Percentiles rank a stretch among this genome's conserved stretches.
These are phyloP conservation scores for Mycena leptocephala DNA, from an alignment of 768 basidiomycete genomes.

Conservation along the genomic window DNA sequence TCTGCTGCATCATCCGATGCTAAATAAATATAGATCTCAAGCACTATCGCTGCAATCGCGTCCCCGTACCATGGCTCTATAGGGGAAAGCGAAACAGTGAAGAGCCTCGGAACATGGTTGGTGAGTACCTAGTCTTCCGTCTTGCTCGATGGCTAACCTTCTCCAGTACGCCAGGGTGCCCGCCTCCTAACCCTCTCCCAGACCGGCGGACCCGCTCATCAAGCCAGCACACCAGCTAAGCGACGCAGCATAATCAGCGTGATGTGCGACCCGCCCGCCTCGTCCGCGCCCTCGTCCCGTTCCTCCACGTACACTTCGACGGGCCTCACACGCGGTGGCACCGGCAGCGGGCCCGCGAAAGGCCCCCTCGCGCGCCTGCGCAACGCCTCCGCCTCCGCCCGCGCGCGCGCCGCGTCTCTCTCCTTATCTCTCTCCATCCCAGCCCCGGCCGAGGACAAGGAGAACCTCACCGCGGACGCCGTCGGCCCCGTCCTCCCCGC, in stretches of 20 bases:
- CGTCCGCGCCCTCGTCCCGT: background rate
- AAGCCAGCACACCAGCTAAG: background rate
- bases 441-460: no score
- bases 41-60: slow-evolving; percentile 34
- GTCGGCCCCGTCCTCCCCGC: background rate
- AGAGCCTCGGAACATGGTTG: background rate
- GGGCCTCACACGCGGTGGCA: background rate
- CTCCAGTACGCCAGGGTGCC: slow-evolving; percentile 18
- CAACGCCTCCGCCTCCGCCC: background rate
- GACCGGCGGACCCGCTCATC: background rate
- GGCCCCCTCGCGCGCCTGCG: background rate
- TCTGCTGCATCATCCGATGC: background rate
- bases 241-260: slow-evolving; percentile 2
- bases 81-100: slow-evolving; percentile 2
- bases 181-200: background rate
- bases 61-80: slow-evolving; percentile 22
- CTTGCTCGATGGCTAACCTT: background rate
- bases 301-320: no score
- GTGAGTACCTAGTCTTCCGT: background rate
- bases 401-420: background rate
- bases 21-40: slow-evolving; percentile 24
- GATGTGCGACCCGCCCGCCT: background rate
- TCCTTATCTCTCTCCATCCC: no score
- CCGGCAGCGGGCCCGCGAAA: background rate
- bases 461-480: background rate